A percentile compares a stretch with the other conserved stretches of the same genome.
Conservation (phyloP, 768 basidiomycete species). For the Boletus sp. region DNA sequence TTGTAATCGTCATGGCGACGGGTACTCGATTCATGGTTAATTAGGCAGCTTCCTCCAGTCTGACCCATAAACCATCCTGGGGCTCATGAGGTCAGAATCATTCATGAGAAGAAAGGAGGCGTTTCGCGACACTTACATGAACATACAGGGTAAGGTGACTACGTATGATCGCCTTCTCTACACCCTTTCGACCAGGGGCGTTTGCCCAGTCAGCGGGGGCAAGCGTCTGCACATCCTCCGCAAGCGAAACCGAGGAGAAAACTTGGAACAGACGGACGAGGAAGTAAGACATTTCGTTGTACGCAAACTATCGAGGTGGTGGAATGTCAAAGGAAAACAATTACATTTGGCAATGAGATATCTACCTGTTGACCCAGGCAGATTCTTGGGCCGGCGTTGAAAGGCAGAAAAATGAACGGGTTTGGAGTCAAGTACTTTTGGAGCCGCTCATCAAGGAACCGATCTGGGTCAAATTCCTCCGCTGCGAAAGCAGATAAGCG, state of each 20-base stretch:
- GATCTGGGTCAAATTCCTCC: slow-evolving; percentile 58
- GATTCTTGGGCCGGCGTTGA: slow-evolving; percentile 40
- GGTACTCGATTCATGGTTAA: neutral
- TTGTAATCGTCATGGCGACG: neutral
- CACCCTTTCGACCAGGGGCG: slow-evolving; percentile 34
- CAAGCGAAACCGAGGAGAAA: slow-evolving; percentile 45
- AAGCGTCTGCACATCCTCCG: slow-evolving; percentile 41
- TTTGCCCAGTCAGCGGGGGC: slow-evolving; percentile 46
- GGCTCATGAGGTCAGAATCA: neutral
- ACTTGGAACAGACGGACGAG: slow-evolving; percentile 56
- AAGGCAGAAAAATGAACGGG: slow-evolving; percentile 47
- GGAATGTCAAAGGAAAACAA: neutral
- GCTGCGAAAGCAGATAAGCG: slow-evolving; percentile 33
- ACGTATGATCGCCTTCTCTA: slow-evolving; percentile 45
- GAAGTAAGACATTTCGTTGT: slow-evolving; percentile 62
- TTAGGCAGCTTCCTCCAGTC: slow-evolving; percentile 18
- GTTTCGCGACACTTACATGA: slow-evolving; percentile 31
- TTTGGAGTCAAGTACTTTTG: slow-evolving; percentile 52
- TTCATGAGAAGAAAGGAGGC: too few species aligned
- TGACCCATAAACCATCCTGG: slow-evolving; percentile 26
- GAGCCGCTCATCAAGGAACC: slow-evolving; percentile 60
- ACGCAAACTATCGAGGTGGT: slow-evolving; percentile 49
- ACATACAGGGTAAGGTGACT: slow-evolving; percentile 55
- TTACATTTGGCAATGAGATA: neutral
- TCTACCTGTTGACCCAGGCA: slow-evolving; percentile 37